Base-by-base conservation (phyloP, 164 flowering plant species). In the Magnolia changhungtana region DNA sequence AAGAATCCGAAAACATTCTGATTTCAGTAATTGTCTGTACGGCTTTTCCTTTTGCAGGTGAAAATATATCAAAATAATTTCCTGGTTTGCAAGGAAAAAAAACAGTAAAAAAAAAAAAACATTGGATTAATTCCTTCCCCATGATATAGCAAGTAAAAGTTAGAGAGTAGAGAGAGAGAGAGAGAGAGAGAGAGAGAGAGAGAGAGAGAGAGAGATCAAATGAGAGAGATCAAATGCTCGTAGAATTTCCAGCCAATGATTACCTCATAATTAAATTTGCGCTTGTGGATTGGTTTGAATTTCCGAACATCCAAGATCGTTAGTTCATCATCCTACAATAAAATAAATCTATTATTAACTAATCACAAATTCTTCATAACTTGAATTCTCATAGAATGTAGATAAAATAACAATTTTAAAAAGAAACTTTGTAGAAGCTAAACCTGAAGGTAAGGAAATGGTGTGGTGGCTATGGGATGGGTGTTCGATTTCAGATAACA, bases 271-370 rank as follows among this genome's bases (percentile, higher is more conserved):
- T 72, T 87, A 78, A 93, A 95, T 82, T 93, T 95, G 85, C 96
- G 97, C 80, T 85, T 90, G 77, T 90, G 95, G 55, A 95, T 87
- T 72, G 93, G 87, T 85, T 91, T 93, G 83, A 95, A 95, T 79
- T 95, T 95, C 50, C 98, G 90, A 80, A 95, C 98, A 89, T 95
- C 98, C 91, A 95, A 78, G 77, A 93, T 91, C 52, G 98, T 92
- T 63, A 95, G 82, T 80, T 95, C 98, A 83, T 95, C 98, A 85
- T 95, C 98, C 98, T 95, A 76, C 79, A 79, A 55, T 8, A 77
- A 51, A 69, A 55, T 27, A 18, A 75, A 50, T 50, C 31, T 59
- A 63, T 2, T 16, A 55, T 55, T 16, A 55, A 16, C 18, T 10
- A 3, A 55, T 55, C 18, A 10, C 3, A 55, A 55, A 55, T 55